Conservation (phyloP, 441 rosid species). For the Populus hybrid region DNA sequence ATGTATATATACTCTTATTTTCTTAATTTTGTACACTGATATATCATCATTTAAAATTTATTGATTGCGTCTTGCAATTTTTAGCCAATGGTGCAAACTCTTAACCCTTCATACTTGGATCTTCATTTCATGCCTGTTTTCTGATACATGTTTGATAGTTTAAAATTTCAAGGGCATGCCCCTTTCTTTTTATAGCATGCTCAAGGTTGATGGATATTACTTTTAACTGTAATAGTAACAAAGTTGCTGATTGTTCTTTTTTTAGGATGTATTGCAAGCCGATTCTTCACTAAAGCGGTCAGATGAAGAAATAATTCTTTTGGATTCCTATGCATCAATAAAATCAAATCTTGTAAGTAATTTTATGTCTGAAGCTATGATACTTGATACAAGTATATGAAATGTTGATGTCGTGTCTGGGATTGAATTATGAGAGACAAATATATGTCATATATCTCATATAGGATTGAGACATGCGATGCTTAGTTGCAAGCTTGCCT, state of each 20-base stretch:
- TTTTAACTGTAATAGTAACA: conserved; percentile 3
- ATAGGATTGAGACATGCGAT: neutral
- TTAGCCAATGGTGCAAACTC: neutral
- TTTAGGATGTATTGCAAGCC: conserved; percentile 65
- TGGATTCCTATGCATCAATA: conserved; percentile 70
- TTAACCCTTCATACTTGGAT: neutral
- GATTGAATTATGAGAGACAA: neutral
- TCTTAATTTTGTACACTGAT: neutral
- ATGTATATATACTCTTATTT: too few species aligned
- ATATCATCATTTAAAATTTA: neutral
- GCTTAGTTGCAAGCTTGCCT: neutral
- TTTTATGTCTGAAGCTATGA: neutral
- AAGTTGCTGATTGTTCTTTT: conserved; percentile 17
- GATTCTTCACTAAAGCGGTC: conserved; percentile 66
- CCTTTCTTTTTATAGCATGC: conserved; percentile 6
- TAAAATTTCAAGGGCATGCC: neutral
- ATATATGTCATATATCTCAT: neutral
- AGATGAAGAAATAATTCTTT: conserved; percentile 62
- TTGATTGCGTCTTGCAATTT: neutral
- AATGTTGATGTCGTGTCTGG: neutral
- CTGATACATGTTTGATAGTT: neutral
- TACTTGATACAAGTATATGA: conserved; percentile 1
- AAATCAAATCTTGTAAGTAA: conserved; percentile 76
- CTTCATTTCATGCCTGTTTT: neutral
- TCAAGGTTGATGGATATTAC: conserved; percentile 5